These are phyloP conservation scores for Candida ovalis DNA, from an alignment of 805 yeast genomes.

Conservation along the genomic window DNA sequence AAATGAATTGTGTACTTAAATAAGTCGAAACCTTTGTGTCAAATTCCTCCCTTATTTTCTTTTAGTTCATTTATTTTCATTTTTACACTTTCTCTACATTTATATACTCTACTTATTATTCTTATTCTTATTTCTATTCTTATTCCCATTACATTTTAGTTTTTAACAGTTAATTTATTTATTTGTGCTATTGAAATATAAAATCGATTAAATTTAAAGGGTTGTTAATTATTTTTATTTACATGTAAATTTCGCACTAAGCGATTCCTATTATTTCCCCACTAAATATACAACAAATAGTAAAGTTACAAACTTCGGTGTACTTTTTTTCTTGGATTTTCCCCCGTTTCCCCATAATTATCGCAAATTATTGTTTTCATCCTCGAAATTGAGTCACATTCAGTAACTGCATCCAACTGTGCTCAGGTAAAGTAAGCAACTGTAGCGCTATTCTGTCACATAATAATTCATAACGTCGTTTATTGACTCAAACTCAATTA, in stretches of 20 bases:
- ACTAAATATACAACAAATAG: background rate
- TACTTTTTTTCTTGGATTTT: background rate
- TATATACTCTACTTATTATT: background rate
- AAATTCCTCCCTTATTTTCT: background rate
- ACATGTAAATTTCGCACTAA: no score
- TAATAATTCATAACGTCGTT: no score
- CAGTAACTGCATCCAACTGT: background rate
- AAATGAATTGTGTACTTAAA: background rate
- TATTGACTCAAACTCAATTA: no score
- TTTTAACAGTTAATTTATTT: conserved; percentile 4
- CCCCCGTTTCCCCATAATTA: background rate
- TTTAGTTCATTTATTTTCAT: background rate
- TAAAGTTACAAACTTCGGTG: background rate
- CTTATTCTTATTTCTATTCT: background rate
- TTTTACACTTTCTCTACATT: background rate
- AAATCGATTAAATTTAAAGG: no score
- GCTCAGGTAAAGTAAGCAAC: background rate
- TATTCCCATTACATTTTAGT: conserved; percentile 1
- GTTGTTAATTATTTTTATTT: no score
- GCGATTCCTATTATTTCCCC: background rate
- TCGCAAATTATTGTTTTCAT: no score
- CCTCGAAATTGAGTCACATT: background rate
- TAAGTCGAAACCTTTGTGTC: background rate
- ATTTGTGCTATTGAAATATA: background rate
- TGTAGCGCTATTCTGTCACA: no score